Percentiles rank a stretch among this genome's conserved stretches.
Evolutionary conservation across 306 rosid genomes (phyloP).

Genomic region (Pterocarpus santalinus): DNA sequence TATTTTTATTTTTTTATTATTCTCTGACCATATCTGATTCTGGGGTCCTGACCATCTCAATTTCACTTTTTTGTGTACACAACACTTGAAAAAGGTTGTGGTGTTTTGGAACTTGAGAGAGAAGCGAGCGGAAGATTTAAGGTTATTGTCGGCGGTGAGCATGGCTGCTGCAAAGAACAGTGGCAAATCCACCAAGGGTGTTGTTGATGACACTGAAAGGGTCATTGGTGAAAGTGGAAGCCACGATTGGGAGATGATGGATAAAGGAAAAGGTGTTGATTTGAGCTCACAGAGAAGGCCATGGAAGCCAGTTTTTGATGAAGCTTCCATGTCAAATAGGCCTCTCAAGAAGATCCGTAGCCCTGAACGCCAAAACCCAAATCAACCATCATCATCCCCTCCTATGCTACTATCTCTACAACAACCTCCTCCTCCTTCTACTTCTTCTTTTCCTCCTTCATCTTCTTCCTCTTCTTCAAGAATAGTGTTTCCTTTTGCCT

Average conservation of each 20-base stretch:
- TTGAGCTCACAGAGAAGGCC: slow-evolving; percentile 51
- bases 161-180: slow-evolving; percentile 60
- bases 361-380: slow-evolving; percentile 56
- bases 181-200: slow-evolving; percentile 57
- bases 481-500: slow-evolving; percentile 73
- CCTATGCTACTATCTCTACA: slow-evolving; percentile 38
- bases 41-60: slow-evolving; percentile 36
- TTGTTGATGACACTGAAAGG: slow-evolving; percentile 39
- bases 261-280: slow-evolving; percentile 47
- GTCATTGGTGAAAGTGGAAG: slow-evolving; percentile 42
- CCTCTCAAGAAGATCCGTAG: slow-evolving; percentile 72
- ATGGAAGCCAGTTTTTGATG: slow-evolving; percentile 61
- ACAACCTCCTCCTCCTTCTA: slow-evolving; percentile 39
- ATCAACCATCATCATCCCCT: slow-evolving; percentile 39
- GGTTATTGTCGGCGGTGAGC: not conserved
- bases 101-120: slow-evolving; percentile 38
- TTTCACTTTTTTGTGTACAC: not conserved
- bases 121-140: slow-evolving; percentile 28
- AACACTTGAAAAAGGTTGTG: not conserved
- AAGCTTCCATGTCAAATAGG: slow-evolving; percentile 54
- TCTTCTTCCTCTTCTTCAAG: slow-evolving; percentile 52
- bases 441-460: slow-evolving; percentile 47
- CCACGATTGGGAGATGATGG: slow-evolving; percentile 47
- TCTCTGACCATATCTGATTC: slow-evolving; percentile 28
- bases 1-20: not conserved